Base-by-base conservation (phyloP, 805 yeast genomes). In the Kodamaea fukazawae region DNA sequence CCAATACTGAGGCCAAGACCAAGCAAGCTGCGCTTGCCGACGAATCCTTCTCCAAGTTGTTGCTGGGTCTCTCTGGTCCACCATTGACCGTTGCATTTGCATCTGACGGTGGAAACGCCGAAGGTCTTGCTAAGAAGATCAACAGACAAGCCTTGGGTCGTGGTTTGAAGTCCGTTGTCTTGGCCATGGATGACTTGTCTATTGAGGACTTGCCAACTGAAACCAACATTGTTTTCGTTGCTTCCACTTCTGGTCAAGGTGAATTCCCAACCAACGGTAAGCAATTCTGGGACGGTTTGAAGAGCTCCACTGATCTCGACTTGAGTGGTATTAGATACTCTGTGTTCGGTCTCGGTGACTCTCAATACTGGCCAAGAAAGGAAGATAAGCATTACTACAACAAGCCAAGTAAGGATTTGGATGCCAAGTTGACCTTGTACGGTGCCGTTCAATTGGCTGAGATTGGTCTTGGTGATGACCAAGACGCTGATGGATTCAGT, bases 341-440 rank as follows among this genome's bases (percentile, higher is more conserved):
- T 8, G 83, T 79, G 18, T 85, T 85, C 51, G 91, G 89, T 54
- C 70, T 84, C 56, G 93, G 93, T 55, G 93, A 84, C 61, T 78
- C 86, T 35, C 78, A 78, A 57, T 89, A 91, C 70, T 91, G 98
- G 98, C 98, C 98, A 53, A 79, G 98, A 67, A 86, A 87, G 62
- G 96, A 91, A 64, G 98, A 91, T 67, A 81, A 81, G 51, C 91
- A 86, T 61, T 91, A 86, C 68, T 91, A 88, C 68, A 91, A 91
- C 71, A 90, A 89, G 61, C 98, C 98, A 11, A 78, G 83, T 13
- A 75, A 74, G 48, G 96, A 89, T 60, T 67, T 91, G 47, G 70
- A 65, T 57, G 76, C 76, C 47, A 80, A 83, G 47, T 65, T 91
- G 46, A 68, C 66, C 47, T 67, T 83, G 43, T 72, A 87, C 43